These are phyloP conservation scores for maize (Zea mays) DNA, from an alignment of 176 grass and related monocot genomes.

Conservation along the genomic window Zm-B73-REFERENCE-NAM-5.0 NC_050099.1:208134001-208134500, in stretches of 20 bases:
- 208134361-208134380: conserved; percentile 53
- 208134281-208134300: conserved; percentile 66
- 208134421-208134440: too few relatives aligned
- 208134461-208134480: too few relatives aligned
- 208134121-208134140: not conserved
- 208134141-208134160: not conserved
- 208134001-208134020: not conserved
- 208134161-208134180: conserved; percentile 31
- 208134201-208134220: not conserved
- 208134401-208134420: too few relatives aligned
- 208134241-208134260: conserved; percentile 1
- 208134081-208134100: not conserved
- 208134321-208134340: conserved; percentile 53
- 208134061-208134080: conserved; percentile 13
- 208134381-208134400: conserved; percentile 1
- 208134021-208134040: conserved; percentile 2
- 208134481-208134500: too few relatives aligned
- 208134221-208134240: conserved; percentile 6
- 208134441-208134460: too few relatives aligned
- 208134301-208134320: conserved; percentile 71
- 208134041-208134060: not conserved
- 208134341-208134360: conserved; percentile 69
- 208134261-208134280: conserved; percentile 63
- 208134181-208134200: not conserved
- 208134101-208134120: not conserved